Percentiles rank a stretch among this genome's conserved stretches.
These are phyloP conservation scores for bread wheat (Triticum aestivum) DNA, from an alignment of 176 grass and related monocot genomes.

Conservation along the genomic window IWGSC_CS_RefSeq_v2.1 NC_057800.1:522921025-522921524, in stretches of 20 bases:
- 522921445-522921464: neutral
- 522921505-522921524: neutral
- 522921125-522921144: neutral
- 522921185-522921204: neutral
- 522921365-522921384: neutral
- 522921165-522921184: neutral
- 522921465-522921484: neutral
- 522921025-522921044: neutral
- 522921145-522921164: neutral
- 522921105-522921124: neutral
- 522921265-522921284: constrained; percentile 9
- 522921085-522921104: neutral
- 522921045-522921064: neutral
- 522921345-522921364: constrained; percentile 37
- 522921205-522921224: neutral
- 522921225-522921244: constrained; percentile 27
- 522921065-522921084: neutral
- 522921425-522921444: neutral
- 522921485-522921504: neutral
- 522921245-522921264: constrained; percentile 27
- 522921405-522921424: neutral
- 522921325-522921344: constrained; percentile 40
- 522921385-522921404: constrained; percentile 25
- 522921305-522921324: constrained; percentile 42
- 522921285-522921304: neutral